Evolutionary conservation across 2,329 filamentous ascomycete species (phyloP), one percentile per base, ranked within the genome.

Genomic region (Fusarium sp.): DNA sequence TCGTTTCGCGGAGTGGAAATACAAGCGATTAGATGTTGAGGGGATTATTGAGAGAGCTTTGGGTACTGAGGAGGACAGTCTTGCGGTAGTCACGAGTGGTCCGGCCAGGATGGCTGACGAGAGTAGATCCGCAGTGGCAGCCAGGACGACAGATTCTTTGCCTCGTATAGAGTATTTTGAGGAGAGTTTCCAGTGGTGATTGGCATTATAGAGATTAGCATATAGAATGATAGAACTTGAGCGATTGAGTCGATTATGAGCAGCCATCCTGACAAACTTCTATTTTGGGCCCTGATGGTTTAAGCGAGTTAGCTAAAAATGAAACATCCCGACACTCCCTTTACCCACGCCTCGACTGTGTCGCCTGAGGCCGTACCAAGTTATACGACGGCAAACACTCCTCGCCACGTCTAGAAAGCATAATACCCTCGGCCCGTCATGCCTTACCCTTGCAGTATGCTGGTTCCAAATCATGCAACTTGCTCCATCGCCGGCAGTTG

Each of bases 111-210:
- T 64, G 61, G 61, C 61, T 2, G 59, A 64, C 26, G 59, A 64
- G 10, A 64, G 59, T 15, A 49, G 61, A 6, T 1, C 15, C 6
- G 59, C 31, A 7, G 59, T 64, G 5, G 33, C 17, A 13, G 33
- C 34, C 9, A 48, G 44, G 11, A 33, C 38, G 8, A 8, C 31
- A 5, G 15, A 14, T 1, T 46, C 11, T 14, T 8, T 18, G 2
- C 28, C 59, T 13, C 18, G 9, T 5, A 38, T 64, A 9, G 51
- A 64, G 11, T 64, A 64, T 31, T 64, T 64, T 5, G 61, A 64
- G 8, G 61, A 64, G 31, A 64, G 61, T 6, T 64, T 64, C 5
- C 59, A 64, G 15, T 64, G 59, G 44, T 64, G 20, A 46, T 8
- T 8, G 15, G 1, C 9, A 22, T 18, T 9, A 17, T 7, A 36